phyloP scores from a whole-genome alignment of 2,329 filamentous ascomycete genomes.

The Xylariales sp. region DNA sequence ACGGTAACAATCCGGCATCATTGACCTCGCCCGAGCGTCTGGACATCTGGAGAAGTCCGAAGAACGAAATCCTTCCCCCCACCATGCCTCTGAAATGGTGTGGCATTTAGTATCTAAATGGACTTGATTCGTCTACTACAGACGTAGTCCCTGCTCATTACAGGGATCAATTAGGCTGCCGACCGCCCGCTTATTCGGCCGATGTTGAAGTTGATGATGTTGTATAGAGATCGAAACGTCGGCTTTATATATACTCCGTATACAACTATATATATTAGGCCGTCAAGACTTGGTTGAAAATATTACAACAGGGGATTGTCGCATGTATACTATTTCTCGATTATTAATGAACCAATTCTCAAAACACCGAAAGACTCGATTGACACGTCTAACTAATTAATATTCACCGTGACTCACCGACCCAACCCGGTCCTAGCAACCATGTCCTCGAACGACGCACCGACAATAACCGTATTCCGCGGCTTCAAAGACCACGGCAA shows the following conservation, averaged over 20 bases:
- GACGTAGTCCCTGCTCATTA: conserved; percentile 1
- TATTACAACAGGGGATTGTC: no score
- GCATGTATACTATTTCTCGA: no score
- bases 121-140: conserved; percentile 9
- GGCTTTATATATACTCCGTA: neutral
- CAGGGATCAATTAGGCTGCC: neutral
- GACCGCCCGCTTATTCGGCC: neutral
- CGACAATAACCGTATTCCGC: conserved; percentile 59
- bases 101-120: neutral
- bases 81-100: neutral
- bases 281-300: no score
- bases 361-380: neutral
- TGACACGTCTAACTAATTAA: neutral
- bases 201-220: neutral
- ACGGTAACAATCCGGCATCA: neutral
- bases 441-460: conserved; percentile 28
- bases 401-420: neutral
- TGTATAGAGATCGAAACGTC: neutral
- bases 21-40: neutral
- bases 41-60: conserved; percentile 25
- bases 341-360: neutral
- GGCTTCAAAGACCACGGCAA: conserved; percentile 56
- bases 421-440: neutral
- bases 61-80: neutral
- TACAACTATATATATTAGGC: no score